phyloP scores from a whole-genome alignment of 2,329 filamentous ascomycete species.

The Penicillium sp. region DNA sequence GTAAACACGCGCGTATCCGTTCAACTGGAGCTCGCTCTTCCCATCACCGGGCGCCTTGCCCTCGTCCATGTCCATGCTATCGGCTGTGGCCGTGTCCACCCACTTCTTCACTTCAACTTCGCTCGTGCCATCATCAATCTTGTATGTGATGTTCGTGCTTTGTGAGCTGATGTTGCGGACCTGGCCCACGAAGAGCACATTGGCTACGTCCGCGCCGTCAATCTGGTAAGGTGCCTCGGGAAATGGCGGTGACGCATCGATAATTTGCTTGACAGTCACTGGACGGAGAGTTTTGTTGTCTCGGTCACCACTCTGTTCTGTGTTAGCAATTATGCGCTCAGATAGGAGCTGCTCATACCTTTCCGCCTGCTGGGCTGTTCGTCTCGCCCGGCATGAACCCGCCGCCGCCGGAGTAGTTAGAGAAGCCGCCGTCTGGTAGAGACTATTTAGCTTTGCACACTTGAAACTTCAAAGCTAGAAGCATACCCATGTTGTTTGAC shows the following conservation, averaged over 20 bases:
- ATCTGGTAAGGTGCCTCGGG: conserved; percentile 74
- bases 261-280: conserved; percentile 90
- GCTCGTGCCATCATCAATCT: conserved; percentile 90
- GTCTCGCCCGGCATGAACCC: conserved; percentile 54
- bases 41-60: conserved; percentile 40
- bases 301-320: conserved; percentile 44
- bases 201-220: conserved; percentile 66
- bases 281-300: conserved; percentile 80
- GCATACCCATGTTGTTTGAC: conserved; percentile 28
- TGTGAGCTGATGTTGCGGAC: conserved; percentile 81
- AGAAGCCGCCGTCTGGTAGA: conserved; percentile 36
- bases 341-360: conserved; percentile 24
- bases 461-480: neutral
- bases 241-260: conserved; percentile 72
- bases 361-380: conserved; percentile 45
- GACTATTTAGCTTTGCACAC: conserved; percentile 4
- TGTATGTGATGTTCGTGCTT: conserved; percentile 86
- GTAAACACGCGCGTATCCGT: conserved; percentile 78
- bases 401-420: conserved; percentile 49
- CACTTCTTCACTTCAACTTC: conserved; percentile 65
- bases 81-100: conserved; percentile 42
- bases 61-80: conserved; percentile 44
- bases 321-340: neutral
- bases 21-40: conserved; percentile 57
- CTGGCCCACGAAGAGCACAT: conserved; percentile 84